Percentiles rank a stretch among this genome's conserved stretches.
These are phyloP conservation scores for Steccherinum ochraceum DNA, from an alignment of 768 basidiomycete species.

Conservation along the genomic window DNA sequence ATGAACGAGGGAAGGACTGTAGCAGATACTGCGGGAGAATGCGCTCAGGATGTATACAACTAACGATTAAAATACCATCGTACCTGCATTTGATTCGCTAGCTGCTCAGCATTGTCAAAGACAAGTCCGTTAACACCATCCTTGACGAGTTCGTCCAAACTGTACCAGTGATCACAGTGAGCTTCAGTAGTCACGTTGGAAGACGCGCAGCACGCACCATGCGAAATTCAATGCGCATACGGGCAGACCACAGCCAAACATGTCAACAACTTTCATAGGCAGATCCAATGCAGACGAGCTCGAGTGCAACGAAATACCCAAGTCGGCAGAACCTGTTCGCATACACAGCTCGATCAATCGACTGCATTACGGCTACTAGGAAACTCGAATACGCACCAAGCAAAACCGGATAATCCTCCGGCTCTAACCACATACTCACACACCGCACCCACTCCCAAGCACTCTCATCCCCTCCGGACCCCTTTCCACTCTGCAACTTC, in stretches of 20 bases:
- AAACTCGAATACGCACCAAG: conserved; percentile 54
- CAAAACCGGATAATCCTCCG: conserved; percentile 83
- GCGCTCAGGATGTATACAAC: no score
- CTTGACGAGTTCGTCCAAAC: conserved; percentile 82
- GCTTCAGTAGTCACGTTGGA: no score
- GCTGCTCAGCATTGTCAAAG: conserved; percentile 59
- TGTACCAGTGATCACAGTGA: no score
- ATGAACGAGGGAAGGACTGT: conserved; percentile 51
- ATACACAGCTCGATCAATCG: not conserved
- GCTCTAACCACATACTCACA: conserved; percentile 81
- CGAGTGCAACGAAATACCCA: conserved; percentile 87
- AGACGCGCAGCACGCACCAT: conserved; percentile 49
- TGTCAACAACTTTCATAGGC: conserved; percentile 99
- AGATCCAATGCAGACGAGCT: conserved; percentile 89
- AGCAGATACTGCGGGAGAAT: conserved; percentile 55
- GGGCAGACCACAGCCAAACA: conserved; percentile 96
- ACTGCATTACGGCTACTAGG: not conserved
- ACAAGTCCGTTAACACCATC: conserved; percentile 79
- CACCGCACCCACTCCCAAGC: conserved; percentile 75
- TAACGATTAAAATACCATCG: no score
- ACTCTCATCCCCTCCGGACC: conserved; percentile 14
- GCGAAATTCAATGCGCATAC: conserved; percentile 85
- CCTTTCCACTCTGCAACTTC: conserved; percentile 42
- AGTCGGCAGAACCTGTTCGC: conserved; percentile 72
- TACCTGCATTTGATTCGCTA: conserved; percentile 72